Evolutionary conservation across 306 rosid genomes (phyloP), one percentile per base, ranked within the genome.

Genomic region (Pyrus communis): DNA sequence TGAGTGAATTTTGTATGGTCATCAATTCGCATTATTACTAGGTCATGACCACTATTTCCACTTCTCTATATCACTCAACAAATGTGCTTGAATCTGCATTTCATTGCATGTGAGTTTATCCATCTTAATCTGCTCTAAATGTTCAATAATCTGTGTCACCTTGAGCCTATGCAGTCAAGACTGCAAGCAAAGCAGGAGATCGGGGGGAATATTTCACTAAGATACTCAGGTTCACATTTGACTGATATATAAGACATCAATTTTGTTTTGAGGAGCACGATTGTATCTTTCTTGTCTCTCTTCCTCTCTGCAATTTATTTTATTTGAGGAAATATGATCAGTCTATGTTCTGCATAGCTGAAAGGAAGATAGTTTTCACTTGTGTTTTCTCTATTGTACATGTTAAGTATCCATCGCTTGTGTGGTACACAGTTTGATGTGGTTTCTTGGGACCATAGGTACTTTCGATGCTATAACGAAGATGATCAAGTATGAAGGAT

Each of bases 161-260:
- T 74, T 69, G 72, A 62, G 55, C 76, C 72, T 79, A 45, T 84
- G 75, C 97, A 92, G 97, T 92, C 97, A 66, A 92, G 97, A 81
- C 85, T 92, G 86, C 97, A 92, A 87, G 97, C 97, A 28, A 92
- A 88, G 86, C 97, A 92, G 77, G 97, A 88, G 86, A 92, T 92
- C 69, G 96, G 97, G 42, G 88, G 90, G 80, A 89, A 81, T 78
- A 78, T 79, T 77, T 86, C 93, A 18, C 82, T 86, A 78, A 88
- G 97, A 92, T 92, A 92, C 88, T 85, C 97, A 89, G 97, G 97
- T 92, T 88, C 77, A 83, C 77, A 51, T 83, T 77, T 72, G 25
- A 51, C 43, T 79, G 19, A 30, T 59, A 33, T 38, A 22, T 27
- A n/a, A 14, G 55, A 49, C 18, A 49, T 5, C 58, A 55, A 65